Percentiles rank a stretch among this genome's conserved stretches.
Conservation (phyloP, 1,284 basidiomycete species). For the Ustilago loliicola region DNA sequence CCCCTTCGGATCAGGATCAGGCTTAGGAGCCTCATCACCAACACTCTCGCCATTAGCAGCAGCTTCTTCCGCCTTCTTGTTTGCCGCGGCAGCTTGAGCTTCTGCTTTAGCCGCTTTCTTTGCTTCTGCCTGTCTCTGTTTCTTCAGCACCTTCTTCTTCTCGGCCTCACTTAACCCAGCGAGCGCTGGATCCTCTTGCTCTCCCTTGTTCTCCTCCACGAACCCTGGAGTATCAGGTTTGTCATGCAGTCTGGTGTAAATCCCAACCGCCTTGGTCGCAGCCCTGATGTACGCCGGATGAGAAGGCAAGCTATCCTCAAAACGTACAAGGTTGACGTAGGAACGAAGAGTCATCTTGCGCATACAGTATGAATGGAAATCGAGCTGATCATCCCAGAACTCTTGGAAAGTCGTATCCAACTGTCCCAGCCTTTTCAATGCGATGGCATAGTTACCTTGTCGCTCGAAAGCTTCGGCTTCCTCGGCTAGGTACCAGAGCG, state of each 20-base stretch:
- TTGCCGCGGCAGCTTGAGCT: constrained; percentile 34
- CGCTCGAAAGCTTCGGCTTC: constrained; percentile 81
- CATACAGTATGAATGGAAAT: constrained; percentile 96
- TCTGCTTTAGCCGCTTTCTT: constrained; percentile 33
- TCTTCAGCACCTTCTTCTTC: constrained; percentile 50
- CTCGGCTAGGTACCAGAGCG: constrained; percentile 86
- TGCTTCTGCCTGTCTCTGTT: constrained; percentile 42
- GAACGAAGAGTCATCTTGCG: constrained; percentile 88
- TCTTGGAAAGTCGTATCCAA: constrained; percentile 88
- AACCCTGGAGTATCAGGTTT: constrained; percentile 65
- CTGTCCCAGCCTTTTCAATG: constrained; percentile 87
- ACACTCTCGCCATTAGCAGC: constrained; percentile 72
- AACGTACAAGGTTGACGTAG: constrained; percentile 83
- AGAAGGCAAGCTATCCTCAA: constrained; percentile 83
- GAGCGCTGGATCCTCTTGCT: constrained; percentile 36
- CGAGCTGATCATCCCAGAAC: constrained; percentile 95
- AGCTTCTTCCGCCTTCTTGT: constrained; percentile 41
- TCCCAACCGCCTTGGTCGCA: constrained; percentile 79
- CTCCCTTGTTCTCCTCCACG: constrained; percentile 50
- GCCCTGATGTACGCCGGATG: constrained; percentile 83
- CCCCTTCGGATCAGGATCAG: constrained; percentile 70
- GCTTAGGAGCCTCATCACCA: constrained; percentile 80
- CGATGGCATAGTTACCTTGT: constrained; percentile 80
- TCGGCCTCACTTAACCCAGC: constrained; percentile 29
- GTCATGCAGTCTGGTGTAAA: constrained; percentile 75